A percentile compares a stretch with the other conserved stretches of the same genome.
Evolutionary conservation across 1,139 yeast species (phyloP).

Genomic region (Scheffersomyces quercinus): DNA sequence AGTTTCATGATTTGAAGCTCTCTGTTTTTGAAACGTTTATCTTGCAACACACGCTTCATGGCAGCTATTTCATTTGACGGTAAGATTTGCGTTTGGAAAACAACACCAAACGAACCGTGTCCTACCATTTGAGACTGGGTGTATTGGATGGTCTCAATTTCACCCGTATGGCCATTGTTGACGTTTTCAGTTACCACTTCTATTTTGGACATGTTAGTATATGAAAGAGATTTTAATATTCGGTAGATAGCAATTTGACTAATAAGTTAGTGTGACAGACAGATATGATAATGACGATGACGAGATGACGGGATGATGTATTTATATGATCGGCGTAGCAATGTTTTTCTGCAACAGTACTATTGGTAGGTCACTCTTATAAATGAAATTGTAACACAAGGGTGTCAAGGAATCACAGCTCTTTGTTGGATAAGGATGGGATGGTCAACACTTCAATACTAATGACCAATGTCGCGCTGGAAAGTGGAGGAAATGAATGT

Average conservation of each 20-base stretch:
- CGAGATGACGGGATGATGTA: no score
- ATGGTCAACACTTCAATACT: constrained; percentile 1
- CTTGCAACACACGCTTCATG: constrained; percentile 91
- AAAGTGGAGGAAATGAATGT: background rate
- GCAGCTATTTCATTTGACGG: constrained; percentile 84
- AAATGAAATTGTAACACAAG: no score
- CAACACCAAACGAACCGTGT: constrained; percentile 97
- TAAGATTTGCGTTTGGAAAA: constrained; percentile 78
- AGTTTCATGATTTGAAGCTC: constrained; percentile 95
- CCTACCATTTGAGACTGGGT: constrained; percentile 87
- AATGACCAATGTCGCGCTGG: background rate
- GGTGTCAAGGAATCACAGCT: no score
- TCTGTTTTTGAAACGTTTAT: constrained; percentile 91
- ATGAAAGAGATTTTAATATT: background rate
- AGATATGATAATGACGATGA: no score
- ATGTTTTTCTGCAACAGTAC: no score
- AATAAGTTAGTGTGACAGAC: no score
- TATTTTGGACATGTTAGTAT: constrained; percentile 50
- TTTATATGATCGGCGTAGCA: no score
- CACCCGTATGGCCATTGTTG: constrained; percentile 74
- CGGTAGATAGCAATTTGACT: no score
- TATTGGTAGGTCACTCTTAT: no score
- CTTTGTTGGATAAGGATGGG: background rate
- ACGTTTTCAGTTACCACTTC: constrained; percentile 71
- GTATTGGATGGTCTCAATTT: constrained; percentile 59